Percentiles rank a stretch among this genome's conserved stretches.
These are phyloP conservation scores for Colletotrichum magnum DNA, from an alignment of 2,329 filamentous ascomycete genomes.

Conservation along the genomic window DNA sequence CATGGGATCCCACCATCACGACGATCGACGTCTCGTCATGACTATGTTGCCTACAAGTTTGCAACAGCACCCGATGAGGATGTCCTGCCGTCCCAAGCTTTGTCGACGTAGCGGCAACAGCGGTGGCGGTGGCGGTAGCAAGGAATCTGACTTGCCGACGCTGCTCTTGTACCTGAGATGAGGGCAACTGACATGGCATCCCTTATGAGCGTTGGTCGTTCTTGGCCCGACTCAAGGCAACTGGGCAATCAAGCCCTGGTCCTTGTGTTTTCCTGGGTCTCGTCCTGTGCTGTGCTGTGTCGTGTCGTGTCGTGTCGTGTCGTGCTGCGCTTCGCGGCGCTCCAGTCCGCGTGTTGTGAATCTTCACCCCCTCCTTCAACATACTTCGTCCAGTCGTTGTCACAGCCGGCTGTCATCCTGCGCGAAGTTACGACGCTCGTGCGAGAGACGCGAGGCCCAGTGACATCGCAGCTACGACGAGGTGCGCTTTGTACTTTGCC, in stretches of 20 bases:
- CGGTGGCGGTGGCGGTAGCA: conserved; percentile 12
- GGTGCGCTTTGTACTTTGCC: conserved; percentile 23
- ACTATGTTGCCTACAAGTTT: conserved; percentile 11
- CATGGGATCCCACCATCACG: conserved; percentile 1
- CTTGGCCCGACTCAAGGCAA: conserved; percentile 31
- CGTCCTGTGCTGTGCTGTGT: conserved; percentile 15
- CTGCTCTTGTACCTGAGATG: conserved; percentile 25
- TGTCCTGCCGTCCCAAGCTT: conserved; percentile 19
- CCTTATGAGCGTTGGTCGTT: conserved; percentile 16
- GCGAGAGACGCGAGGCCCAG: conserved; percentile 33
- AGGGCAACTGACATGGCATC: conserved; percentile 38
- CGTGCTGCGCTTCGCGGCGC: not conserved
- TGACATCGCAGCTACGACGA: conserved; percentile 23
- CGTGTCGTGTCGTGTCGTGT: conserved; percentile 11
- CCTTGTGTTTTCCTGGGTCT: conserved; percentile 20
- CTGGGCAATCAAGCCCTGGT: conserved; percentile 29
- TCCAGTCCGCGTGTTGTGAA: conserved; percentile 17
- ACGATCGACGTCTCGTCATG: not conserved
- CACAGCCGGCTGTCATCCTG: conserved; percentile 37
- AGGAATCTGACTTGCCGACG: conserved; percentile 22
- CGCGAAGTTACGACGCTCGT: conserved; percentile 32
- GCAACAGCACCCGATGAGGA: conserved; percentile 1
- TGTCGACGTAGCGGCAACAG: conserved; percentile 11
- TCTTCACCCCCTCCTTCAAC: conserved; percentile 19
- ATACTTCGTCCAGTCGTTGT: conserved; percentile 32